Conservation (phyloP, 106 monocot genomes). For the Posidonia australis region DNA sequence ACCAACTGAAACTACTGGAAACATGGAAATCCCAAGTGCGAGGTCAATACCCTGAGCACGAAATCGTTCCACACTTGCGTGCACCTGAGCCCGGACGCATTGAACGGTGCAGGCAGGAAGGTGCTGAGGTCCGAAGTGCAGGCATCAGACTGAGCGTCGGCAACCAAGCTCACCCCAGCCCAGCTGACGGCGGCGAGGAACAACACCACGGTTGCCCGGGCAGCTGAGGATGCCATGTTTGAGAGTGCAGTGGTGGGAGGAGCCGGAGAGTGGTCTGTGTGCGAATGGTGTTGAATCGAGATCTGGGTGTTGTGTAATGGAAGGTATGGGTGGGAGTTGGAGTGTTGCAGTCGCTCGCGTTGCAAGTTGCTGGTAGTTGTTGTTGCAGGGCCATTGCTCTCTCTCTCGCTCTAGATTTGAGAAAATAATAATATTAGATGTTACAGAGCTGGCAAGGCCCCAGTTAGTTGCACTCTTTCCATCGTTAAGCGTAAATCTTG, state of each 20-base stretch:
- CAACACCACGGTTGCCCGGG: background rate
- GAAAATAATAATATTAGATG: too few relatives aligned
- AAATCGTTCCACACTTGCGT: conserved; percentile 6
- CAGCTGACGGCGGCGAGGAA: background rate
- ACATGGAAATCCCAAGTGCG: background rate
- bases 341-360: conserved; percentile 1
- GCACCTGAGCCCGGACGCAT: conserved; percentile 6
- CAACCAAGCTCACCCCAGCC: background rate
- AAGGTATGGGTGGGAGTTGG: background rate
- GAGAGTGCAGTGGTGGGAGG: background rate
- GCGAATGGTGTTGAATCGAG: background rate
- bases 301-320: background rate
- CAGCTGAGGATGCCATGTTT: background rate
- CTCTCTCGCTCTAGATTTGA: too few relatives aligned
- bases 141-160: background rate
- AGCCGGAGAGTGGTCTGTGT: background rate
- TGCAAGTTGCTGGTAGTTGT: background rate
- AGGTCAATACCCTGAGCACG: conserved; percentile 3
- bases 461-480: too few relatives aligned
- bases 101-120: conserved; percentile 2
- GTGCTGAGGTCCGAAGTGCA: conserved; percentile 4
- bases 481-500: too few relatives aligned
- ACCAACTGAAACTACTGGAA: background rate
- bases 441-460: too few relatives aligned
- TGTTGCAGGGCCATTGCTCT: background rate